These are phyloP conservation scores for Paraphaeosphaeria sporulosa DNA, from an alignment of 2,329 filamentous ascomycete genomes.

Conservation along the genomic window DNA sequence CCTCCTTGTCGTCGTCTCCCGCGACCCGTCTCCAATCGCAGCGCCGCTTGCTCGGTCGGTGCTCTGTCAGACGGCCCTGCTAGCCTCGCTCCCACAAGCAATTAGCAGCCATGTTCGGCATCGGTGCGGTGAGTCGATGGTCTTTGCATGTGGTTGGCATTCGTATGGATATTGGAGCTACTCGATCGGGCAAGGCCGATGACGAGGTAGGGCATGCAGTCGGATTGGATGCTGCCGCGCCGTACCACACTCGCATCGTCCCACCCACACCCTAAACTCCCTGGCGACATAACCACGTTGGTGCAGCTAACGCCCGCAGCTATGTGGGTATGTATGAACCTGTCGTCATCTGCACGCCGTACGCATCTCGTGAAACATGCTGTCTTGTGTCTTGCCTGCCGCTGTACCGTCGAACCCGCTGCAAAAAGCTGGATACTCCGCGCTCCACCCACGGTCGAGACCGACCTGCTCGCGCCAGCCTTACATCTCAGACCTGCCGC, in stretches of 20 bases:
- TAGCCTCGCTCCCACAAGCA: neutral
- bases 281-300: neutral
- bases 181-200: neutral
- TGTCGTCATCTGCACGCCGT: neutral
- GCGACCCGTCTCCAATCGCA: neutral
- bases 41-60: neutral
- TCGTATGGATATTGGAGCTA: neutral
- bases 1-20: neutral
- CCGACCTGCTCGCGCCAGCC: constrained; percentile 1
- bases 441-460: constrained; percentile 12
- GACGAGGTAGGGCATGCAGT: neutral
- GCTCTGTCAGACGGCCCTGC: neutral
- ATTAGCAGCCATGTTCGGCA: neutral
- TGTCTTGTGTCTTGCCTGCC: constrained; percentile 1
- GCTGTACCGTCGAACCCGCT: neutral
- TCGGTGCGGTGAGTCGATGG: neutral
- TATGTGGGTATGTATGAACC: neutral
- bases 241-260: neutral
- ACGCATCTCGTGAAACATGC: constrained; percentile 10
- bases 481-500: neutral
- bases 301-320: neutral
- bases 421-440: constrained; percentile 13
- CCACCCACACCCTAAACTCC: neutral
- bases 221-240: neutral
- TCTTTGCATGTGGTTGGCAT: constrained; percentile 5